Conservation (phyloP, 192 early-diverging fungal genomes). For the Linnemannia zychae region DNA sequence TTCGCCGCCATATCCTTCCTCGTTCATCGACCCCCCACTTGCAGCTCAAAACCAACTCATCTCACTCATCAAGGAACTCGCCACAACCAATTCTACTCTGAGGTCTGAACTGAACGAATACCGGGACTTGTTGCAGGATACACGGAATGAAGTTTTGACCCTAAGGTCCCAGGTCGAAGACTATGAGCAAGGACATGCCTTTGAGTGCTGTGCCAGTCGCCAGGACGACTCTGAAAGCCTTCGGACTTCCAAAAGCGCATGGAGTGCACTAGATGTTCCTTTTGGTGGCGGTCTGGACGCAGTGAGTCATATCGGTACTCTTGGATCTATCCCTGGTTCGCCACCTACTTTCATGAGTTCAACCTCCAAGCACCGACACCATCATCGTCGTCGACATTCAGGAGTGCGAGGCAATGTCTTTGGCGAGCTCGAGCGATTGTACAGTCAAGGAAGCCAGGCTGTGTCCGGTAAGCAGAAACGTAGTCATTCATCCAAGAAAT, state of each 20-base stretch:
- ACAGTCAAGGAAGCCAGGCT: conserved; percentile 30
- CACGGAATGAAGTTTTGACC: conserved; percentile 58
- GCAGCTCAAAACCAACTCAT: conserved; percentile 64
- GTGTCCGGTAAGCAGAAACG: conserved; percentile 1
- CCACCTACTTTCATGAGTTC: conserved; percentile 44
- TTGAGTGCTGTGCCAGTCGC: conserved; percentile 35
- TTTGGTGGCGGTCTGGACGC: conserved; percentile 46
- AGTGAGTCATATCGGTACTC: conserved; percentile 48
- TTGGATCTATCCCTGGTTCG: conserved; percentile 45
- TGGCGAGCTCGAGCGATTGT: conserved; percentile 48
- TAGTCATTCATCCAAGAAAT: conserved; percentile 10
- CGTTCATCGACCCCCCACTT: conserved; percentile 54
- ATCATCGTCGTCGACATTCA: conserved; percentile 26
- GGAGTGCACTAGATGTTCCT: conserved; percentile 32
- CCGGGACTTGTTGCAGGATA: conserved; percentile 62
- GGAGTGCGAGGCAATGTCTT: conserved; percentile 47
- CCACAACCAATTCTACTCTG: conserved; percentile 65
- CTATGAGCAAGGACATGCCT: conserved; percentile 54
- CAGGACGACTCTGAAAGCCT: conserved; percentile 27
- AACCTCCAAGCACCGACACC: conserved; percentile 19
- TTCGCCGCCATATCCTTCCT: conserved; percentile 48
- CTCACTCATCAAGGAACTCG: conserved; percentile 67
- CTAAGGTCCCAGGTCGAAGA: conserved; percentile 63
- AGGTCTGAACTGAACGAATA: conserved; percentile 63
- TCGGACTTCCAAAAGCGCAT: conserved; percentile 36